Percentiles rank a stretch among this genome's conserved stretches.
Conservation (phyloP, 768 basidiomycete species). For the Lactarius sanguifluus region DNA sequence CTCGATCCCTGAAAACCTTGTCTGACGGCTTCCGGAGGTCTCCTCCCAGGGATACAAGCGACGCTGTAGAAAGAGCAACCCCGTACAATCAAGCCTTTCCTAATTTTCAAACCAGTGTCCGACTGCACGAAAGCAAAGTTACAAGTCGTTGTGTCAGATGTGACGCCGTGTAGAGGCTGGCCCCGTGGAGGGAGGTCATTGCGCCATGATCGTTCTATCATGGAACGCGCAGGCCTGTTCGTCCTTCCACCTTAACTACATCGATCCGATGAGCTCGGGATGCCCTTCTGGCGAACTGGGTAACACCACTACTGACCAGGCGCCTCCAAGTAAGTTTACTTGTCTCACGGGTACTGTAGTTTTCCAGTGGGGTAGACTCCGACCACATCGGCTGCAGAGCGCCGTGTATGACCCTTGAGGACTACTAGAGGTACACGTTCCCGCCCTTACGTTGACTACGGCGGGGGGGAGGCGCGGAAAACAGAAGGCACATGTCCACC, state of each 20-base stretch:
- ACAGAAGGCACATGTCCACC: neutral
- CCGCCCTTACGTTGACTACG: neutral
- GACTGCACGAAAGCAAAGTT: conserved; percentile 9
- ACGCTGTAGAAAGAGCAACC: too few species aligned
- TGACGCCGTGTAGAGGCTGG: neutral
- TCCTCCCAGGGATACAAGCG: conserved; percentile 26
- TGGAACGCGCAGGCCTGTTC: neutral
- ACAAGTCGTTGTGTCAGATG: conserved; percentile 2
- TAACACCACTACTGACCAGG: neutral
- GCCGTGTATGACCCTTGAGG: neutral
- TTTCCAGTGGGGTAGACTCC: neutral
- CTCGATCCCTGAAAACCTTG: conserved; percentile 74
- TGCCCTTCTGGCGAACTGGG: neutral
- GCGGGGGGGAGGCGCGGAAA: neutral
- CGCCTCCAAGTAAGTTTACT: neutral
- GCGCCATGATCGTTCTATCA: neutral
- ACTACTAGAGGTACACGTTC: neutral
- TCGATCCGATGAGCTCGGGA: neutral
- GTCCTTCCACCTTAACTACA: neutral
- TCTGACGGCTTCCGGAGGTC: conserved; percentile 46
- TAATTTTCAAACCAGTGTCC: neutral
- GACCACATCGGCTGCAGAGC: neutral
- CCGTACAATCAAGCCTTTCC: neutral
- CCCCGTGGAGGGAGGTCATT: neutral
- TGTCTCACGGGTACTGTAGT: neutral